Base-by-base conservation (phyloP, 192 early-diverging fungal genomes). In the Podila clonocystis region DNA sequence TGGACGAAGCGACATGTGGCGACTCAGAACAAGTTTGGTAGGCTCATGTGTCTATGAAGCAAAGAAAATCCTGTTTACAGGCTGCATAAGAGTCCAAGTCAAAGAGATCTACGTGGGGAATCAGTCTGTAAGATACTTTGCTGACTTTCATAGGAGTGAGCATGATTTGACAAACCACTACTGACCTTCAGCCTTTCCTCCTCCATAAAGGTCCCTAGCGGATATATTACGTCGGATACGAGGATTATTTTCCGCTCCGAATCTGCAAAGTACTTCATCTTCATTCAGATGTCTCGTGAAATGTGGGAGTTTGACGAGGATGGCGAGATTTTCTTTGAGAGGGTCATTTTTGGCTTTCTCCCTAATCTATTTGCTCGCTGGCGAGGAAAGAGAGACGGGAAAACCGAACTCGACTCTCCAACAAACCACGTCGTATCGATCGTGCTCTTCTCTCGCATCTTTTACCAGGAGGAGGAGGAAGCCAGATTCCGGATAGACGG, bases 301-400 rank as follows among this genome's bases (percentile, higher is more conserved):
- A 99, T 98, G 96, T 97, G 94, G 94, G 92, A 96, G 48, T 98
- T 97, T 88, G 96, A 96, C 63, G 97, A 98, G 72, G 97, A 99
- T 73, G 96, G 97, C 9, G 95, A 98, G 76, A 83, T 99, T 28
- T 96, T 92, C 80, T 97, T 95, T 85, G 97, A 97, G 83, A 96
- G 95, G 82, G 94, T 92, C 6, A 91, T 98, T 58, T 91, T 94
- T 75, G 91, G 92, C 62, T 98, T 97, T 76, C 83, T 99, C 17
- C 93, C 94, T 0, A 92, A 96, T 58, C 85, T 99, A 62, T 98
- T 99, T 83, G 78, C 86, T 68, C 86, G 89, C 61, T 99, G 97
- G 97, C 91, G 91, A 70, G 77, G 77, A 68, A 80, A 80, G 64
- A 80, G 77, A 64, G 77, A 80, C 26, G 77, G 77, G 8, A 80